These are phyloP conservation scores for Rhodotorula glutinis DNA, from an alignment of 1,284 basidiomycete genomes.

Conservation along the genomic window DNA sequence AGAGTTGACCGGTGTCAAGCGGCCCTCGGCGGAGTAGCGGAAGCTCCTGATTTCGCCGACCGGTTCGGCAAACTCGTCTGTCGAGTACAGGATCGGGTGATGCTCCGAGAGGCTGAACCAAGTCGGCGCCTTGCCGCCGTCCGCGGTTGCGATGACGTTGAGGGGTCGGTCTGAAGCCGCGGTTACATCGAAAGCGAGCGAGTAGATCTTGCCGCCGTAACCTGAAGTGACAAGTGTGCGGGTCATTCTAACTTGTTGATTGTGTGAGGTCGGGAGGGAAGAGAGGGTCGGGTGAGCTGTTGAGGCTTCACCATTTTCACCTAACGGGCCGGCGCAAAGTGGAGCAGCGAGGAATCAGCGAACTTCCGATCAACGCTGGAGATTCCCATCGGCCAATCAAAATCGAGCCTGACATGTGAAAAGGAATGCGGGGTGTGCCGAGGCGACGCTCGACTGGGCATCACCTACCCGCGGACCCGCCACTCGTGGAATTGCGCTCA, in stretches of 20 bases:
- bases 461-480: no score
- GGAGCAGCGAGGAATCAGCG: no score
- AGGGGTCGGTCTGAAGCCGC: background rate
- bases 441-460: no score
- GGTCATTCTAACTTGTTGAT: background rate
- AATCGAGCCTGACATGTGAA: no score
- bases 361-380: no score
- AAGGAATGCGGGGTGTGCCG: no score
- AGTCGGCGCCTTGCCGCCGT: constrained; percentile 27
- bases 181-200: constrained; percentile 21
- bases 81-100: constrained; percentile 27
- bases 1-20: background rate
- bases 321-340: no score
- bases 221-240: constrained; percentile 16
- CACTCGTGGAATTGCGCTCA: no score
- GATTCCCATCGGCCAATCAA: no score
- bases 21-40: background rate
- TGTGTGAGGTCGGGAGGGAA: background rate
- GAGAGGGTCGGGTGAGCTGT: no score
- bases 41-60: constrained; percentile 14
- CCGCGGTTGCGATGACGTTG: background rate
- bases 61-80: constrained; percentile 29
- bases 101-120: constrained; percentile 18
- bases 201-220: constrained; percentile 29
- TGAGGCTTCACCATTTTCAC: no score